Evolutionary conservation across 2,329 filamentous ascomycete genomes (phyloP), one percentile per base, ranked within the genome.

Genomic region (Cladosporium sp.): DNA sequence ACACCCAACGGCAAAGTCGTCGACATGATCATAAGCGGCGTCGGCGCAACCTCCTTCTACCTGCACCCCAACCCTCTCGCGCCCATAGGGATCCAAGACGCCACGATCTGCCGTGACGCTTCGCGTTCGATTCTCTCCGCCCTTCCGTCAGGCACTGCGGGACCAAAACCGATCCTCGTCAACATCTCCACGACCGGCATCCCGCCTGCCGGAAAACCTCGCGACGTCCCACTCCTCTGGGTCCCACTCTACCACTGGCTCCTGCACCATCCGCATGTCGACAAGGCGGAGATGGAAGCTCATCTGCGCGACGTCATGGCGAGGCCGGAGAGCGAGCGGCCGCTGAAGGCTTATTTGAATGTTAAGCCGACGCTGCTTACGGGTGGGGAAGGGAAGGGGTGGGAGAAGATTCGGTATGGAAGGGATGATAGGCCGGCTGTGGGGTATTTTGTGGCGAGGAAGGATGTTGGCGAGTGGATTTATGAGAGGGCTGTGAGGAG

Each of bases 1-100:
- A 57, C 61, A 1, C 30, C 53, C 7, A 53, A 45, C n/a, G 53
- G 57, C 9, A 47, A 49, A 7, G 59, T 67, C 1, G 73, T 73
- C 20, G 68, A 72, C 53, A 63, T 67, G 7, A 72, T 80, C 49
- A 54, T 77, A 40, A 70, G 66, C 25, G 77, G 76, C 13, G 68
- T 80, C 29, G 77, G 77, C 19, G 56, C 60, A 13, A 64, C 65
- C 13, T 40, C 25, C 15, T 41, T 45, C 25, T 39, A 36, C 35
- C 27, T 51, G 12, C n/a, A 22, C 15, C 41, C 39, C 12, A 43
- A 43, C 12, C 39, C 30, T 12, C 50, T 56, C 12, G 41, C 42
- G 19, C 35, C 39, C n/a, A 30, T 63, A 7, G 38, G 27, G 6
- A 54, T 52, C 5, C 22, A 4, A 8, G 65, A 73, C 39, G 58